A percentile compares a stretch with the other conserved stretches of the same genome.
phyloP scores from a whole-genome alignment of 176 grass and related monocot genomes.

The Melocanna baccifera region DNA sequence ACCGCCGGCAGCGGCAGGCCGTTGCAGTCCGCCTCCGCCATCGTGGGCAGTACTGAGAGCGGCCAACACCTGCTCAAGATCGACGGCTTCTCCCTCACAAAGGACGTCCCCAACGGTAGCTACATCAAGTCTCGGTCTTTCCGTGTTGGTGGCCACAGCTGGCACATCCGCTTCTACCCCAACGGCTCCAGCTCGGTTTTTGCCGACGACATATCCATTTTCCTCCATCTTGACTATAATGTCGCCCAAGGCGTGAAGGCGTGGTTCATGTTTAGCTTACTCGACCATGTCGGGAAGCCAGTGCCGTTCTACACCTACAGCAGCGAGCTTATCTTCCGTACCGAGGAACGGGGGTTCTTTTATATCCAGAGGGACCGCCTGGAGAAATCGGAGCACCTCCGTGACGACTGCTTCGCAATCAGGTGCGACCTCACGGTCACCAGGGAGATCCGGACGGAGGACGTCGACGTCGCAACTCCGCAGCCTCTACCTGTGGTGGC shows the following conservation, averaged over 20 bases:
- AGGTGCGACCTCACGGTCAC: neutral
- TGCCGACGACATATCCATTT: neutral
- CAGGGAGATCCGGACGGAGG: neutral
- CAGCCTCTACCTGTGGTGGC: neutral
- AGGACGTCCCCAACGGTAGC: rapidly evolving
- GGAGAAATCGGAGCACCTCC: neutral
- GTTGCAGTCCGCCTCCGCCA: neutral
- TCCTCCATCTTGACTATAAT: neutral
- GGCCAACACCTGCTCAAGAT: neutral
- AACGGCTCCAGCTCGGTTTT: rapidly evolving
- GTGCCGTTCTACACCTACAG: neutral
- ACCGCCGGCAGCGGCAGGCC: neutral
- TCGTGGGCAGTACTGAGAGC: neutral
- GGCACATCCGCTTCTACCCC: neutral
- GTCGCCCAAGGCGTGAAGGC: neutral
- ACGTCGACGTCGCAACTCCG: neutral
- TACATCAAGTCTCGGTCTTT: neutral
- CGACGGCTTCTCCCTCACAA: neutral
- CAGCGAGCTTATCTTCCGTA: no score
- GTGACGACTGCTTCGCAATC: neutral
- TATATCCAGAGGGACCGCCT: neutral
- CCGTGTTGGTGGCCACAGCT: neutral
- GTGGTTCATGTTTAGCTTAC: neutral
- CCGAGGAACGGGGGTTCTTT: neutral
- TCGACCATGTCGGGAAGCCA: neutral